Percentiles rank a stretch among this genome's conserved stretches.
Conservation (phyloP, 805 yeast species). For the Blastobotrys americana region DNA sequence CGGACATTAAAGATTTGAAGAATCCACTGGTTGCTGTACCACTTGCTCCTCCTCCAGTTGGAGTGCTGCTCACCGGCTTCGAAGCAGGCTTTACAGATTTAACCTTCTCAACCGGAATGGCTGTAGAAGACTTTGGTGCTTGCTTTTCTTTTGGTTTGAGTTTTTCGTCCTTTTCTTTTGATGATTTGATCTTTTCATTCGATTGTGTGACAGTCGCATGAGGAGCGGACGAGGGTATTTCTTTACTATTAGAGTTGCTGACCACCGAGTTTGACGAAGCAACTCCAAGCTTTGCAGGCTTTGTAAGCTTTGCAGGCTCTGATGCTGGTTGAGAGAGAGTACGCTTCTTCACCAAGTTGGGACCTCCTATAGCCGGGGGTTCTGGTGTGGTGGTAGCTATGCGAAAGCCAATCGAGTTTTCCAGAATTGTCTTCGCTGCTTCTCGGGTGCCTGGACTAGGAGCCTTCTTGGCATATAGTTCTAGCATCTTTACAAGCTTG, state of each 20-base stretch:
- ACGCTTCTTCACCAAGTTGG: too few relatives aligned
- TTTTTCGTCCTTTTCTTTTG: too few relatives aligned
- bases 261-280: neutral
- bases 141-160: too few relatives aligned
- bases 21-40: neutral
- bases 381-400: neutral
- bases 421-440: neutral
- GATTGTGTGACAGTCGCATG: neutral
- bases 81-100: neutral
- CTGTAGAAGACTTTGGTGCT: neutral
- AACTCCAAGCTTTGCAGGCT: neutral
- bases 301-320: neutral
- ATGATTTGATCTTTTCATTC: neutral
- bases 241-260: neutral
- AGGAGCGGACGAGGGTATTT: neutral
- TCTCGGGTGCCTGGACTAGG: neutral
- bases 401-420: neutral
- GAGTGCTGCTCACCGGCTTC: neutral
- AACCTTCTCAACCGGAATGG: neutral
- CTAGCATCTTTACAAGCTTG: slow-evolving; percentile 8
- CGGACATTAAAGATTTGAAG: neutral
- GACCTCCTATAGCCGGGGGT: too few relatives aligned
- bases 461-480: slow-evolving; percentile 6
- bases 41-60: slow-evolving; percentile 4
- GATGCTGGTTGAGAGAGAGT: neutral